A percentile compares a stretch with the other conserved stretches of the same genome.
These are phyloP conservation scores for Coemansia umbellata DNA, from an alignment of 192 early-diverging fungal species.

Conservation along the genomic window DNA sequence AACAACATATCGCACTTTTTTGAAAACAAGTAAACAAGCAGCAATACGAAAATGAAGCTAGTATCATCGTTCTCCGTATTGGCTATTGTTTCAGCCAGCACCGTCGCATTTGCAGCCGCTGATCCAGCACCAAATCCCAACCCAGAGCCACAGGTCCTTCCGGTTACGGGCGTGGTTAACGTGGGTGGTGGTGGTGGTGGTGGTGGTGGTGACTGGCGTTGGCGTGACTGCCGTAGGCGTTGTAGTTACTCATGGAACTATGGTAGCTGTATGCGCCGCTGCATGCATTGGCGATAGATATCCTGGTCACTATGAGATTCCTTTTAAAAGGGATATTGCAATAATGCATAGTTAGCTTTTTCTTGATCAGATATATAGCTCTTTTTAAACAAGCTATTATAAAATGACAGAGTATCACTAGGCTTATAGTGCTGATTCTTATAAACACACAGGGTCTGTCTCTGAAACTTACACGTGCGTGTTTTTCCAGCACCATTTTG, in stretches of 20 bases:
- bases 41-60: background rate
- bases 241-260: background rate
- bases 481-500: background rate
- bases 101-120: background rate
- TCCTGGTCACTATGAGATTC: too few relatives aligned
- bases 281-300: background rate
- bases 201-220: too few relatives aligned
- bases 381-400: background rate
- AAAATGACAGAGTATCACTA: background rate
- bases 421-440: background rate
- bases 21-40: too few relatives aligned
- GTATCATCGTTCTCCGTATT: background rate
- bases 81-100: background rate
- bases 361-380: too few relatives aligned
- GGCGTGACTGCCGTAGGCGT: background rate
- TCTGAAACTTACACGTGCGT: background rate
- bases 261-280: background rate
- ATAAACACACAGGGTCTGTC: background rate
- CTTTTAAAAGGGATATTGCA: background rate
- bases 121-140: background rate
- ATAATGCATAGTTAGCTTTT: too few relatives aligned
- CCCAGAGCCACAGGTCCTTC: background rate
- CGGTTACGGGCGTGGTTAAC: background rate
- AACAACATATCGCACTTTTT: too few relatives aligned
- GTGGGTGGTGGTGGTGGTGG: too few relatives aligned